Conservation (phyloP, 139 green algal species). For the Auxenochlorella protothecoides region DNA sequence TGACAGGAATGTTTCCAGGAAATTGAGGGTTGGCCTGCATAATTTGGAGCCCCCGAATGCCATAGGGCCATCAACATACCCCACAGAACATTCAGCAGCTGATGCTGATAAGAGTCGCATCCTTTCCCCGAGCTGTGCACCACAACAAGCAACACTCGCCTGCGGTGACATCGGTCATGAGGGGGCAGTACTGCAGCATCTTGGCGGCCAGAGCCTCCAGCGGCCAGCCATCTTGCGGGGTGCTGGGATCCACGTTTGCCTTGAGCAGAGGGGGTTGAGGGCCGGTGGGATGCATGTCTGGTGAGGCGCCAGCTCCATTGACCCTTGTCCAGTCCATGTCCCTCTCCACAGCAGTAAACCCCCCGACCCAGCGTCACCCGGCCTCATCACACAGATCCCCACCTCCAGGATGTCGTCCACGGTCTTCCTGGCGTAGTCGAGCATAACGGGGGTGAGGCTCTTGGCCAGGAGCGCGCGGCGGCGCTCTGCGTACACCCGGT, state of each 20-base stretch:
- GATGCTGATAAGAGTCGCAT: no score
- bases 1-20: no score
- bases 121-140: no score
- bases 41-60: background rate
- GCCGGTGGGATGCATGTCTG: background rate
- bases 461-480: slow-evolving; percentile 59
- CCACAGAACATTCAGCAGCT: no score
- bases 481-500: slow-evolving; percentile 86
- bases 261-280: slow-evolving; percentile 1
- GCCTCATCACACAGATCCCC: background rate
- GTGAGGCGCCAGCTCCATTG: no score
- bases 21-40: no score
- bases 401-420: slow-evolving; percentile 96
- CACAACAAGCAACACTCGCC: no score
- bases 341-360: background rate
- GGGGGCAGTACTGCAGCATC: slow-evolving; percentile 90
- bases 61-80: slow-evolving; percentile 5
- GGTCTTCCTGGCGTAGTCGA: slow-evolving; percentile 90
- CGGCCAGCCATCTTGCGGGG: slow-evolving; percentile 64
- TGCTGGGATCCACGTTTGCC: slow-evolving; percentile 72
- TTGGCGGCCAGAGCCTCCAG: slow-evolving; percentile 78
- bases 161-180: slow-evolving; percentile 63
- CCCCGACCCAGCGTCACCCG: no score
- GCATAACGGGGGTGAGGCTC: slow-evolving; percentile 61
- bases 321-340: background rate